Base-by-base conservation (phyloP, 2,329 filamentous ascomycete species). In the Calonectria ilicicola region DNA sequence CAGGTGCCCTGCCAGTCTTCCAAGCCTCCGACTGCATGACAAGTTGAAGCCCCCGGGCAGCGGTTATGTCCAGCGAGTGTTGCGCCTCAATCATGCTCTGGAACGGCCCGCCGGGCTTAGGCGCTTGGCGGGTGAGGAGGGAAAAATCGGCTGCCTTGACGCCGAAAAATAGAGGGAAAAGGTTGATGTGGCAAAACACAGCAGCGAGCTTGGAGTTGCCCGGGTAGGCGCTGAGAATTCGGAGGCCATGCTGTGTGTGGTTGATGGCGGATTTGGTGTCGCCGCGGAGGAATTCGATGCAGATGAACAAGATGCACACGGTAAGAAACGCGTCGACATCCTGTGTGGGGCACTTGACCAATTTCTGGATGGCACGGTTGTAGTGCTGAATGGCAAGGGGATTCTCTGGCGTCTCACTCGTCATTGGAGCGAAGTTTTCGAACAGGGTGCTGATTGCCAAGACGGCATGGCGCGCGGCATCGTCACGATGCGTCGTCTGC, bases 271-370 rank as follows among this genome's bases (percentile, higher is more conserved):
- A 78, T 7, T 80, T 74, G 21, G 76, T 77, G 75, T 86, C 81
- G 10, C 82, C 84, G 1, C 82, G 82, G 1, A 87, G 76, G 68
- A 85, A 82, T 72, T 87, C 86, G 66, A 87, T 84, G 72, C 85
- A 87, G 42, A 85, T 80, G 69, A 87, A 87, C 19, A 87, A 76
- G 2, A 86, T 72, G 69, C 85, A 87, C 0, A 85, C 81, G 0
- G 86, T 70, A 3, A 87, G 74, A 3, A 86, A 82, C 0, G 82
- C 76, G 38, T 84, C 82, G 19, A 84, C 77, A 27, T 82, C 51
- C 5, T 58, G 64, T 2, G 56, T 53, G 0, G 70, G 42, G 2
- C 79, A 77, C 1, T 78, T 71, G 12, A 82, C 77, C 0, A 86
- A 75, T 19, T 81, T 74, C 38, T 79, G 76, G 27, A 87, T 84